Evolutionary conservation across 2,329 filamentous ascomycete species (phyloP).

Genomic region (Pleoardoris graminearum): DNA sequence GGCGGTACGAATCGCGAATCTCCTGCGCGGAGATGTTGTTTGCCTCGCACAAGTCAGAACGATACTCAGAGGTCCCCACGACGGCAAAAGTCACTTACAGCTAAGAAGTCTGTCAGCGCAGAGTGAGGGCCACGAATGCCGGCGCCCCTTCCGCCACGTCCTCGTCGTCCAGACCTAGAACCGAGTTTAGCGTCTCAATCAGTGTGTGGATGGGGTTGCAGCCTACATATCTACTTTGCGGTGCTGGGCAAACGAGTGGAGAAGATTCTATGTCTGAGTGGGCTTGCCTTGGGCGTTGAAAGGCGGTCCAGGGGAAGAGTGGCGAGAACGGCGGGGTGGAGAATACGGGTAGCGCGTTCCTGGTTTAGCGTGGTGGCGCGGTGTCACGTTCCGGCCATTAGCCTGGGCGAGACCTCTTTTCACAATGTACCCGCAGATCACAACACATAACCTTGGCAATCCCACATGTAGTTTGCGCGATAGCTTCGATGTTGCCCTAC

Average conservation of each 20-base stretch:
- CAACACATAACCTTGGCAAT: no score
- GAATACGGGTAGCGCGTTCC: constrained; percentile 5
- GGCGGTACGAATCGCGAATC: constrained; percentile 63
- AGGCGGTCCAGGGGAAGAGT: background rate
- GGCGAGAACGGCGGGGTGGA: constrained; percentile 3
- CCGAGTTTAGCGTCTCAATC: constrained; percentile 19
- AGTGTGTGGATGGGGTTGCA: background rate
- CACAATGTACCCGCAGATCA: no score
- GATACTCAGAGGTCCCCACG: background rate
- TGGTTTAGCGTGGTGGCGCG: background rate
- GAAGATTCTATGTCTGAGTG: background rate
- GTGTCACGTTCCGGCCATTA: background rate
- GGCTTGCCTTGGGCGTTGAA: background rate
- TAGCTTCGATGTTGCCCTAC: no score
- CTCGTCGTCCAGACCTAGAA: constrained; percentile 38
- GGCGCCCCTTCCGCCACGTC: constrained; percentile 47
- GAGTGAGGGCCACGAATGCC: constrained; percentile 64
- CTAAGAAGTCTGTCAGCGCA: constrained; percentile 69
- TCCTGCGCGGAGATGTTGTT: constrained; percentile 73
- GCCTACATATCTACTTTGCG: constrained; percentile 21
- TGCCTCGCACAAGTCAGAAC: constrained; percentile 50
- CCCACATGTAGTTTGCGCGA: no score
- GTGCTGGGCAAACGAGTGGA: background rate
- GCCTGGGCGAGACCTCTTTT: no score
- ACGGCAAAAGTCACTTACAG: constrained; percentile 49